Evolutionary conservation across 2,329 filamentous ascomycete species (phyloP).

Genomic region (Penicillium verrucosum): DNA sequence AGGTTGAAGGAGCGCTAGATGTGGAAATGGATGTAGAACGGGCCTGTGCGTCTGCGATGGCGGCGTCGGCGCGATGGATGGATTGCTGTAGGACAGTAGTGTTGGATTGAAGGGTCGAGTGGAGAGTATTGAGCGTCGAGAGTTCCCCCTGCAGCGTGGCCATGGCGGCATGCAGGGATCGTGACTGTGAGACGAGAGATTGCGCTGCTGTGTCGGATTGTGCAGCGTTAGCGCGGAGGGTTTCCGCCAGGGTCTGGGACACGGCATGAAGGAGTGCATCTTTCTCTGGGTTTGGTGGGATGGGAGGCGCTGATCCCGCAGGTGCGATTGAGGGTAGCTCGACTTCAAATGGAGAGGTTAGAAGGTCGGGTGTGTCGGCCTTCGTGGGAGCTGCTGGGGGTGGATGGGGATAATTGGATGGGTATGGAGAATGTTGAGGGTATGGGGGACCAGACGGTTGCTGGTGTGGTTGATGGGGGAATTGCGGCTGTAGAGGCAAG

Average conservation of each 20-base stretch:
- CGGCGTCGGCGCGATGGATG: slow-evolving; percentile 71
- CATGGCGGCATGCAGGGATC: slow-evolving; percentile 69
- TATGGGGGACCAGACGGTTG: slow-evolving; percentile 25
- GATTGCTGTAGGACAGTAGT: slow-evolving; percentile 73
- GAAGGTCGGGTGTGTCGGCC: slow-evolving; percentile 52
- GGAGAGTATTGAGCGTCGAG: slow-evolving; percentile 66
- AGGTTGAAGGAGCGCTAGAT: slow-evolving; percentile 15
- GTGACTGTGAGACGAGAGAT: slow-evolving; percentile 73
- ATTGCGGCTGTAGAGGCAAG: slow-evolving; percentile 20
- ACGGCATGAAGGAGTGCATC: slow-evolving; percentile 79
- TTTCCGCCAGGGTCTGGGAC: slow-evolving; percentile 64
- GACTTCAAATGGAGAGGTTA: slow-evolving; percentile 62
- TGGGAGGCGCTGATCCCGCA: slow-evolving; percentile 66
- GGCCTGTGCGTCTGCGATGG: slow-evolving; percentile 69
- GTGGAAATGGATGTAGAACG: slow-evolving; percentile 42
- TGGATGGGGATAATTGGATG: slow-evolving; percentile 23
- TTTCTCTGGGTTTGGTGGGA: slow-evolving; percentile 94
- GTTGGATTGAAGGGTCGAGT: slow-evolving; percentile 70
- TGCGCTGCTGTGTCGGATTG: slow-evolving; percentile 73
- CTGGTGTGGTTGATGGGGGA: slow-evolving; percentile 25
- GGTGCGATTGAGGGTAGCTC: slow-evolving; percentile 49
- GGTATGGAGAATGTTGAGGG: slow-evolving; percentile 31
- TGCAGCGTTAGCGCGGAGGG: slow-evolving; percentile 64
- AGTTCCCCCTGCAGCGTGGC: slow-evolving; percentile 71
- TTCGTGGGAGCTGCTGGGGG: slow-evolving; percentile 26